phyloP scores from a whole-genome alignment of 1,284 basidiomycete genomes.

The Trametes hirsuta region DNA sequence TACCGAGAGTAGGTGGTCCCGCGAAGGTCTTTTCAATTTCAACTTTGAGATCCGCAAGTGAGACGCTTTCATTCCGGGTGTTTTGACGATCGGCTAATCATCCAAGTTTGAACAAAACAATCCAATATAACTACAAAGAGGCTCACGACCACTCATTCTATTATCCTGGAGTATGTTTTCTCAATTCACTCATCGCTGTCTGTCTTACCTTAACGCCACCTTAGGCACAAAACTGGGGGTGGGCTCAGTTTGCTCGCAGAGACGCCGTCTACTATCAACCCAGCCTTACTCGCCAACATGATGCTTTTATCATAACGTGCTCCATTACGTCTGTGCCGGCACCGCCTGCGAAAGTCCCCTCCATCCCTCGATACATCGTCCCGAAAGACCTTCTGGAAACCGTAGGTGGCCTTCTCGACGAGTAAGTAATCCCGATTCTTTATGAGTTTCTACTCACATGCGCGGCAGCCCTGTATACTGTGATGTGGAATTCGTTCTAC shows the following conservation, averaged over 20 bases:
- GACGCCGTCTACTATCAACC: slow-evolving; percentile 73
- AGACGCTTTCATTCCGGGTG: slow-evolving; percentile 14
- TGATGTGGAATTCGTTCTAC: slow-evolving; percentile 80
- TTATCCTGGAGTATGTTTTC: slow-evolving; percentile 55
- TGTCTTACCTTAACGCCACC: neutral
- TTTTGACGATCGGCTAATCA: neutral
- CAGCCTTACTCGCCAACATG: slow-evolving; percentile 54
- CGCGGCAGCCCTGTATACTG: slow-evolving; percentile 63
- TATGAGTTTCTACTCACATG: neutral
- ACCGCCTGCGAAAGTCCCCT: slow-evolving; percentile 50
- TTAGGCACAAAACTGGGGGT: slow-evolving; percentile 83
- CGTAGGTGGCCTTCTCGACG: slow-evolving; percentile 76
- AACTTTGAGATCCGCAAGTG: slow-evolving; percentile 81
- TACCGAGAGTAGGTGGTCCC: slow-evolving; percentile 60
- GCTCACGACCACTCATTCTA: slow-evolving; percentile 86
- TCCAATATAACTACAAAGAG: slow-evolving; percentile 70
- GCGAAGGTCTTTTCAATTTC: slow-evolving; percentile 86
- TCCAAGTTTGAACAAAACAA: slow-evolving; percentile 51
- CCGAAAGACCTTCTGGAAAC: slow-evolving; percentile 68
- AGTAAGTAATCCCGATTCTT: slow-evolving; percentile 35
- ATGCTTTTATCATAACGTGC: slow-evolving; percentile 79
- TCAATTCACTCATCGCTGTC: neutral
- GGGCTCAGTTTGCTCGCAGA: slow-evolving; percentile 81
- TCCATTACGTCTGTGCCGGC: slow-evolving; percentile 74
- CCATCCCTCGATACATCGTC: slow-evolving; percentile 54